phyloP scores from a whole-genome alignment of 768 basidiomycete genomes.

The Paxillus rubicundulus region DNA sequence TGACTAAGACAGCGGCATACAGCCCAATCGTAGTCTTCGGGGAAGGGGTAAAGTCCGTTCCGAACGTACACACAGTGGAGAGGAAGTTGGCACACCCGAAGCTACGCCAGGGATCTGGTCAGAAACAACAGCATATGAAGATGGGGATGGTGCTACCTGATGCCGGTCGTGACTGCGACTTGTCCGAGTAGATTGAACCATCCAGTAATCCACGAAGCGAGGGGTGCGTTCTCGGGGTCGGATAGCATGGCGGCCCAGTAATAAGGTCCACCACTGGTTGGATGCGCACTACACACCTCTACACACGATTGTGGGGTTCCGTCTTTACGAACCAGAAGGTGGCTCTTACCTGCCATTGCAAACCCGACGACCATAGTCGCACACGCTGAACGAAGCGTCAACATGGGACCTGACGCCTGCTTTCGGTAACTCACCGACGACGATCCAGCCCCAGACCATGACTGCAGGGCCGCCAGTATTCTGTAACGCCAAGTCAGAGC shows the following conservation, averaged over 20 bases:
- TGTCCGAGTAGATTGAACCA: constrained; percentile 77
- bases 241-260: constrained; percentile 83
- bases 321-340: too few relatives aligned
- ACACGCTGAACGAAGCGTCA: constrained; percentile 38
- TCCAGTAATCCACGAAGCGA: constrained; percentile 74
- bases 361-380: constrained; percentile 73
- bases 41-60: constrained; percentile 56
- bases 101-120: constrained; percentile 30
- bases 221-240: constrained; percentile 50
- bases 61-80: constrained; percentile 59
- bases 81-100: constrained; percentile 69
- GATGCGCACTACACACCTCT: constrained; percentile 59
- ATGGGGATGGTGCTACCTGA: constrained; percentile 40
- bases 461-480: constrained; percentile 74
- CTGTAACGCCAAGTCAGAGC: constrained; percentile 30
- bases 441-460: constrained; percentile 75
- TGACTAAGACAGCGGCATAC: constrained; percentile 66
- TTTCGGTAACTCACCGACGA: constrained; percentile 46
- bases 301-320: neutral
- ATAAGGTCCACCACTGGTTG: constrained; percentile 72
- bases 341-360: constrained; percentile 63
- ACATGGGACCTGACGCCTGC: neutral
- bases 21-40: constrained; percentile 62
- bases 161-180: constrained; percentile 75
- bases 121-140: neutral